phyloP scores from a whole-genome alignment of 2,329 filamentous ascomycete species.

The Cercospora sp. region DNA sequence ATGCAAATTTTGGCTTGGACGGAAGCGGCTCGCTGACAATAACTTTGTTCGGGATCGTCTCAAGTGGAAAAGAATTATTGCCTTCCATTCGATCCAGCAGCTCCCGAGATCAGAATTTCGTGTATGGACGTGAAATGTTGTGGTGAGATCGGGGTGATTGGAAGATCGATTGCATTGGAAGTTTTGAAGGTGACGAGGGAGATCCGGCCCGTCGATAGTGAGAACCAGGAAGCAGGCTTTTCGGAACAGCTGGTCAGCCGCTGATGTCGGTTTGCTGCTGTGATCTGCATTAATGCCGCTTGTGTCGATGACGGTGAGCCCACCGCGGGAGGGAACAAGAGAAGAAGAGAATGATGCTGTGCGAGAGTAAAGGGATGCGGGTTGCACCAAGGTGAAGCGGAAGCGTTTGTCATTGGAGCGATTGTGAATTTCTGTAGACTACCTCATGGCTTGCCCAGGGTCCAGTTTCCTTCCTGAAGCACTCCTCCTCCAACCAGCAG shows the following conservation, averaged over 20 bases:
- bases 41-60: not conserved
- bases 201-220: too few relatives aligned
- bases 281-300: too few relatives aligned
- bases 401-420: not conserved
- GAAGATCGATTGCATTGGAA: too few relatives aligned
- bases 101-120: not conserved
- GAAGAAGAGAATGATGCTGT: not conserved
- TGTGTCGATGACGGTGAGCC: too few relatives aligned
- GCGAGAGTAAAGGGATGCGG: not conserved
- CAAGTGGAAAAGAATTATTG: not conserved
- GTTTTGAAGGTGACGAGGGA: too few relatives aligned
- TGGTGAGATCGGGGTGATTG: too few relatives aligned
- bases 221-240: too few relatives aligned
- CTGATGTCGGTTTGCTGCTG: too few relatives aligned
- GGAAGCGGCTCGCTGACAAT: not conserved
- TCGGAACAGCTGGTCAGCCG: too few relatives aligned
- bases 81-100: not conserved
- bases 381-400: not conserved
- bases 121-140: too few relatives aligned
- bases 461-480: not conserved
- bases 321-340: not conserved
- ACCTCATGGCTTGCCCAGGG: not conserved
- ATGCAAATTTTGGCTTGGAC: too few relatives aligned
- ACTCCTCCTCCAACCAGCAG: not conserved
- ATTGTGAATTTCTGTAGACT: not conserved